phyloP scores from a whole-genome alignment of 257 asterid species.

The Lavandula angustifolia region DNA sequence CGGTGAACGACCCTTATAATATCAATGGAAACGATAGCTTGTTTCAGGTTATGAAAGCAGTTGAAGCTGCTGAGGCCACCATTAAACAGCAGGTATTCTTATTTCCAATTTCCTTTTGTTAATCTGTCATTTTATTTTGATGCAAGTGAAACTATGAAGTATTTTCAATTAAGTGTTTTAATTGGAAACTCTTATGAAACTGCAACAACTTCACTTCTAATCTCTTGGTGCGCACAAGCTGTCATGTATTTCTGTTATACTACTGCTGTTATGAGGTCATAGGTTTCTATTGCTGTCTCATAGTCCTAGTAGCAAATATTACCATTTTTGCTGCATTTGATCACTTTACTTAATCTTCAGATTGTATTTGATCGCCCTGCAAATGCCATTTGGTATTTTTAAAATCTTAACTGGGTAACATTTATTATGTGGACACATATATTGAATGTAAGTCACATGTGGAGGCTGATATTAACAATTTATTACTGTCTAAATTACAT shows the following conservation, averaged over 20 bases:
- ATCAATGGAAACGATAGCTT: slow-evolving; percentile 62
- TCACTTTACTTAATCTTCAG: neutral
- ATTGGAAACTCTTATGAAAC: slow-evolving; percentile 13
- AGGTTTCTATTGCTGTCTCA: neutral
- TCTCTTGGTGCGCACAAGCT: neutral
- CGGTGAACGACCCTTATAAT: slow-evolving; percentile 50
- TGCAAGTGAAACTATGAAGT: neutral
- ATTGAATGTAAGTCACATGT: neutral
- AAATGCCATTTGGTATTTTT: neutral
- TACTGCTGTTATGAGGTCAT: slow-evolving; percentile 9
- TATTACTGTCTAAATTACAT: slow-evolving; percentile 1
- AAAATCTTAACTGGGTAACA: slow-evolving; percentile 4
- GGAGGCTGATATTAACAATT: neutral
- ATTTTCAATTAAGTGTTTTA: slow-evolving; percentile 1
- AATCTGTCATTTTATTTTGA: slow-evolving; percentile 2
- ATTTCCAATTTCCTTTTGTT: neutral
- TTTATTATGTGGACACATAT: slow-evolving; percentile 1
- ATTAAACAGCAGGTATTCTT: slow-evolving; percentile 79
- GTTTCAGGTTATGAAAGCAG: slow-evolving; percentile 93
- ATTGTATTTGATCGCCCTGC: neutral
- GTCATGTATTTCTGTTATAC: neutral
- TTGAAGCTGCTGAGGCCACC: slow-evolving; percentile 93
- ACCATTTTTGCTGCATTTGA: slow-evolving; percentile 8
- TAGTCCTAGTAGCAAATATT: neutral
- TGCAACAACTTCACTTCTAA: neutral